Base-by-base conservation (phyloP, 1,284 basidiomycete species). In the Taiwanofungus camphoratus region DNA sequence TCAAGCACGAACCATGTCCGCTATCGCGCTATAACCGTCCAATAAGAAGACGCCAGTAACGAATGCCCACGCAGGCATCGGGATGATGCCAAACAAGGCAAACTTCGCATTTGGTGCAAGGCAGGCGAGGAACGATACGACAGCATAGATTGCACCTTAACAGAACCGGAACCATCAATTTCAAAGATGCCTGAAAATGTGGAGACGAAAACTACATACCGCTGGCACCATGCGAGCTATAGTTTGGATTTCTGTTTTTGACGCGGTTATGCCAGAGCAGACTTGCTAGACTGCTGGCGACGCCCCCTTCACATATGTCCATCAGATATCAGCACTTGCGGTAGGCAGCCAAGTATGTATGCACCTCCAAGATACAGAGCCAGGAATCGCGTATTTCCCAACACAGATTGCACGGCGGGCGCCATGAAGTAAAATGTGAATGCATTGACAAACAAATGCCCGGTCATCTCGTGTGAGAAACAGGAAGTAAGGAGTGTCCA, bases 341-440 rank as follows among this genome's bases (percentile, higher is more conserved):
- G 20, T 46, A 30, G 6, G 36, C 19, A 26, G 13, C 15, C 7
- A 40, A 45, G 44, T n/a, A n/a, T n/a, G n/a, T n/a, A 51, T 70
- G 31, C 47, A 78, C 87, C 82, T 52, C 82, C 78, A 36, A 94
- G 69, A 62, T 95, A 95, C 11, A 95, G 69, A 1, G 69, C 69
- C 1, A 92, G 61, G 65, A 94, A 93, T 3, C 73, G 70, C 2
- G 76, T 67, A 41, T 79, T 80, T 0, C 90, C 89, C 7, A 92
- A 69, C 18, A 87, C 62, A 38, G 65, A 55, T n/a, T 91, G 70
- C 21, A 89, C 78, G 1, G 79, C 67, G 0, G 77, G 82, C 1
- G 84, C 86, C 68, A 92, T 77, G 65, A 89, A 92, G 58, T 75
- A 89, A 56, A 86, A 85, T 0, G 85, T 80, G 51, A 92, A 72